Base-by-base conservation (phyloP, 2,329 filamentous ascomycete genomes). In the Elsinoe arachidis region DNA sequence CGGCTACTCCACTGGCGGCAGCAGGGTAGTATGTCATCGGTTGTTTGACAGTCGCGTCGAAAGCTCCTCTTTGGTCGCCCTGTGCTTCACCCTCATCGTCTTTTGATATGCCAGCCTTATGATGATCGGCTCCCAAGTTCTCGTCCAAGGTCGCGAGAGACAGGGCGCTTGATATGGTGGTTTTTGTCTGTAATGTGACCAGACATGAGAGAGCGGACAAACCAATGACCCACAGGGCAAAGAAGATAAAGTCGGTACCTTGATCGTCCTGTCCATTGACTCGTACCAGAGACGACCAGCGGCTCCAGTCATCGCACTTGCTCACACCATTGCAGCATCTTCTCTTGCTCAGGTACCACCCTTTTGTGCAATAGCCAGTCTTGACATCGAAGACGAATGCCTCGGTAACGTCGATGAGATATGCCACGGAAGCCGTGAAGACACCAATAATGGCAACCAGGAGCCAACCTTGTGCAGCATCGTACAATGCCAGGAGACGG, bases 11-110 rank as follows among this genome's bases (percentile, higher is more conserved):
- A 72, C 90, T 96, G 51, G 93, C 93, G 41, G 92, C 92, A 59
- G 92, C 93, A 6, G 93, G 91, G 70, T 96, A 99, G 72, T 96
- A 99, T 4, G 92, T 81, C 86, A 95, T 95, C 1, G 89, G 87
- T 2, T 86, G 80, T 0, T 76, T 71, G 1, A 66, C 58, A 15
- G 70, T 67, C 30, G 70, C 69, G 57, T 73, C 70, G 61, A 65
- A 67, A 65, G 67, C 74, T 55, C 72, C 61, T 62, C 72, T 75
- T 17, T 67, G 76, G 44, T 70, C 63, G 14, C 59, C 60, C 12
- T 34, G 44, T 12, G 62, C 63, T 7, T 72, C 73, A 55, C 70
- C 75, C 14, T 69, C 69, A 54, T 68, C 71, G 17, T 73, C 76
- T 58, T 77, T 75, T 2, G 11, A 23, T 11, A 17, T 14, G 33